These are phyloP conservation scores for Pseudocercospora vitis DNA, from an alignment of 2,329 filamentous ascomycete genomes.

Conservation along the genomic window DNA sequence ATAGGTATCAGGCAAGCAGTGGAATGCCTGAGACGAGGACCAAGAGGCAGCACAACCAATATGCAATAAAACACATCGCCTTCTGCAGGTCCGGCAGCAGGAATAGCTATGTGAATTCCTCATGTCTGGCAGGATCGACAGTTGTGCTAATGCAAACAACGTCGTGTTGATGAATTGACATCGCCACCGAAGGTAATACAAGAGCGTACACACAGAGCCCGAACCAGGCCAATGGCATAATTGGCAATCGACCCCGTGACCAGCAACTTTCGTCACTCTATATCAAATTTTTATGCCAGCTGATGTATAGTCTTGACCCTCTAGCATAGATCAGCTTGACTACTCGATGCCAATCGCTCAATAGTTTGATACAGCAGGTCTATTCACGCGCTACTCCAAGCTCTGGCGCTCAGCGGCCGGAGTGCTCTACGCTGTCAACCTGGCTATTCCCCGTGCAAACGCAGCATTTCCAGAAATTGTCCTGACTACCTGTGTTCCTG, in stretches of 20 bases:
- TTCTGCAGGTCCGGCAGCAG: conserved; percentile 48
- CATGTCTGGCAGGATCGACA: no score
- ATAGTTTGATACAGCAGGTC: conserved; percentile 48
- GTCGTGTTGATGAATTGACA: conserved; percentile 50
- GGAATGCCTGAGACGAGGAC: neutral
- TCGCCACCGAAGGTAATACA: conserved; percentile 51
- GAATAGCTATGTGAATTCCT: conserved; percentile 43
- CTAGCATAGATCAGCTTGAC: no score
- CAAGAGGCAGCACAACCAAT: conserved; percentile 36
- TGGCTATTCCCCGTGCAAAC: conserved; percentile 39
- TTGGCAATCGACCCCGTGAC: conserved; percentile 49
- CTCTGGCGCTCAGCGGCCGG: conserved; percentile 46
- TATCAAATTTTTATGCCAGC: conserved; percentile 16
- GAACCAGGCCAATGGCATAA: conserved; percentile 47
- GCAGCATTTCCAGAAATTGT: neutral
- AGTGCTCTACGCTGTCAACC: conserved; percentile 47
- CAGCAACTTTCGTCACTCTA: no score
- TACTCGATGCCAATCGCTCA: conserved; percentile 51
- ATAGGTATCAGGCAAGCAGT: conserved; percentile 39
- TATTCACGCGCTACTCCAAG: conserved; percentile 46
- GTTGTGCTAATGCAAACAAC: neutral
- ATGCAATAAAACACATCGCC: no score
- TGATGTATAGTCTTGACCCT: conserved; percentile 48
- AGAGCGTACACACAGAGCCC: conserved; percentile 52
- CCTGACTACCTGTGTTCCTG: neutral